Base-by-base conservation (phyloP, 2,329 filamentous ascomycete genomes). In the Xylariaceae sp. region DNA sequence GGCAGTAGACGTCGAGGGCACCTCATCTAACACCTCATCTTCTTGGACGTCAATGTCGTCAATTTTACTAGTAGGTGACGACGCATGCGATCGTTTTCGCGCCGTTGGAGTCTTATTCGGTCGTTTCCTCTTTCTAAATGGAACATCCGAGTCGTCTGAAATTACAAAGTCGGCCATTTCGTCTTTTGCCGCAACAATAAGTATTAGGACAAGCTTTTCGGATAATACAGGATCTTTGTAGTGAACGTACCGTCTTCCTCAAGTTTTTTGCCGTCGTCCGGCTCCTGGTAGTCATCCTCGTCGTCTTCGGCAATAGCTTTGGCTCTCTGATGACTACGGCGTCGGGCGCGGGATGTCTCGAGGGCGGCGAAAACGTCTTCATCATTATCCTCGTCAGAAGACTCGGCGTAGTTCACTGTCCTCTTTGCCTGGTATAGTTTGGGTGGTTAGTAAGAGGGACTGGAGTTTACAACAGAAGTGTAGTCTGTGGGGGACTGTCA, bases 161-260 rank as follows among this genome's bases (percentile, higher is more conserved):
- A 87, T 91, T 21, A 97, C 78, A 65, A 97, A 97, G 68, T 96
- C 88, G 57, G 86, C 89, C 74, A 95, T 83, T 50, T 94, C 89
- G 72, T 79, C 75, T 81, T 46, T 43, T 12, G 21, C 15, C 5
- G 40, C 1, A 16, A 18, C 10, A 30, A 15, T 26, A 18, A 36
- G 26, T 18, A 29, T 57, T 46, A 51, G 54, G 1, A 36, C 21
- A 19, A 18, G 4, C 10, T 37, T 16, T 36, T 13, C 9, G 32
- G 32, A 19, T 22, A 5, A 2, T 15, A 34, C 13, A 15, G 2
- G 12, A 30, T 21, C 18, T 13, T 16, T 3, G n/a, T 36, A 46
- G 1, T n/a, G 9, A 18, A 53, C 60, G 44, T 71, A 85, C 80
- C 82, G 66, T 85, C 83, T 59, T 85, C 83, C n/a, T 84, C 80